phyloP scores from a whole-genome alignment of 805 yeast species.

The Yarrowia divulgata region DNA sequence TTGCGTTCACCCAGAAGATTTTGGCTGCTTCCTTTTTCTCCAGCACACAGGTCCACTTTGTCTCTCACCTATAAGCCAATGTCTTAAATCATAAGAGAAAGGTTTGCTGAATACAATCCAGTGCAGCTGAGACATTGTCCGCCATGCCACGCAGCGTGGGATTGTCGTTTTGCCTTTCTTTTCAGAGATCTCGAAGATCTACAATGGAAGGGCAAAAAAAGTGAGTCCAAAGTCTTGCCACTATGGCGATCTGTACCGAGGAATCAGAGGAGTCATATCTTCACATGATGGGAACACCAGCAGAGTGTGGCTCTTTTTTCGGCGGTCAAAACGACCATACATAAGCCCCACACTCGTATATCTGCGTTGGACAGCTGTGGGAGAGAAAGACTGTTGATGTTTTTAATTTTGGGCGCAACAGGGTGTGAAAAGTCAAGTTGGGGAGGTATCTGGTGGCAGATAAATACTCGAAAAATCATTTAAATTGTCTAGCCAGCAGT shows the following conservation, averaged over 20 bases:
- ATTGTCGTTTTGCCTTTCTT: neutral
- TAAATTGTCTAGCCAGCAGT: too few species aligned
- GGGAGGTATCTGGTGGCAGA: too few species aligned
- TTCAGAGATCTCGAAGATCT: conserved; percentile 19
- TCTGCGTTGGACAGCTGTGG: too few species aligned
- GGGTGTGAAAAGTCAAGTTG: too few species aligned
- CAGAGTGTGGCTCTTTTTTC: too few species aligned
- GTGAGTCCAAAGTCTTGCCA: too few species aligned
- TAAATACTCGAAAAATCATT: too few species aligned
- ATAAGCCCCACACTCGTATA: too few species aligned
- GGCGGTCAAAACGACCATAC: too few species aligned
- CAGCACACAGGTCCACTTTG: neutral
- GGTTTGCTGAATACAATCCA: conserved; percentile 28
- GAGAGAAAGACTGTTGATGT: neutral
- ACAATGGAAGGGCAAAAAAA: conserved; percentile 2
- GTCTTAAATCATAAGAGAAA: conserved; percentile 28
- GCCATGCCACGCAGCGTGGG: conserved; percentile 15
- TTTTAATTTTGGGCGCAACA: neutral
- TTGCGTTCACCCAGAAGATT: neutral
- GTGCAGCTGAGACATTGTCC: conserved; percentile 25
- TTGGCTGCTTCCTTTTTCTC: conserved; percentile 21
- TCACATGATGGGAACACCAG: too few species aligned
- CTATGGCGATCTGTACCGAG: too few species aligned
- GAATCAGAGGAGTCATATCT: too few species aligned
- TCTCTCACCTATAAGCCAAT: conserved; percentile 15